phyloP scores from a whole-genome alignment of 805 yeast genomes.

The Yueomyces sp. region DNA sequence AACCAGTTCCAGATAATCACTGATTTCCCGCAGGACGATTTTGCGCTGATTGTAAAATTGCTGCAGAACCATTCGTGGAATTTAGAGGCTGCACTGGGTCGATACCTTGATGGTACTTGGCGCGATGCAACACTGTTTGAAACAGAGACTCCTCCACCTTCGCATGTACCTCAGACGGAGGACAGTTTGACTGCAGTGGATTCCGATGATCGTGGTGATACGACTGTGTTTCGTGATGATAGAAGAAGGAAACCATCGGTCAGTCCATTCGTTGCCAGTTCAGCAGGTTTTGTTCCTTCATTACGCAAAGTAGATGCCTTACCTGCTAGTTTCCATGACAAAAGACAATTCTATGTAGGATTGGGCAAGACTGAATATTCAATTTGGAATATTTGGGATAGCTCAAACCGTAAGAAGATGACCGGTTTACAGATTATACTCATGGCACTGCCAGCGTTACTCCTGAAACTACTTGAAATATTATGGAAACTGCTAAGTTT shows the following conservation, averaged over 20 bases:
- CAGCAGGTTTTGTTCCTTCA: slow-evolving; percentile 11
- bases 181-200: neutral
- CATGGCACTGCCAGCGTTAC: slow-evolving; percentile 41
- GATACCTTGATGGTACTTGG: slow-evolving; percentile 47
- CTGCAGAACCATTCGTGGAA: slow-evolving; percentile 44
- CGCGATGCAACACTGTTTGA: slow-evolving; percentile 9
- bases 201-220: too few species aligned
- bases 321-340: slow-evolving; percentile 17
- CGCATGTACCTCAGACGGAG: neutral
- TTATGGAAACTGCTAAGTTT: slow-evolving; percentile 12
- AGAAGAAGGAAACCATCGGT: neutral
- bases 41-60: slow-evolving; percentile 32
- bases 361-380: slow-evolving; percentile 6
- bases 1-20: slow-evolving; percentile 39
- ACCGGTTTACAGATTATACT: slow-evolving; percentile 33
- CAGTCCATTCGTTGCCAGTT: slow-evolving; percentile 4
- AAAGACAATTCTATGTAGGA: slow-evolving; percentile 14
- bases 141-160: slow-evolving; percentile 6
- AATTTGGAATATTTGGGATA: slow-evolving; percentile 2
- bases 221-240: too few species aligned
- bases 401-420: slow-evolving; percentile 2
- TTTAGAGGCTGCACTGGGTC: slow-evolving; percentile 45
- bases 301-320: slow-evolving; percentile 24
- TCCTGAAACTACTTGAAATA: slow-evolving; percentile 17
- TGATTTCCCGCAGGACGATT: slow-evolving; percentile 33